A percentile compares a stretch with the other conserved stretches of the same genome.
Conservation (phyloP, 139 green algal genomes). For the Zygnema cylindricum region DNA sequence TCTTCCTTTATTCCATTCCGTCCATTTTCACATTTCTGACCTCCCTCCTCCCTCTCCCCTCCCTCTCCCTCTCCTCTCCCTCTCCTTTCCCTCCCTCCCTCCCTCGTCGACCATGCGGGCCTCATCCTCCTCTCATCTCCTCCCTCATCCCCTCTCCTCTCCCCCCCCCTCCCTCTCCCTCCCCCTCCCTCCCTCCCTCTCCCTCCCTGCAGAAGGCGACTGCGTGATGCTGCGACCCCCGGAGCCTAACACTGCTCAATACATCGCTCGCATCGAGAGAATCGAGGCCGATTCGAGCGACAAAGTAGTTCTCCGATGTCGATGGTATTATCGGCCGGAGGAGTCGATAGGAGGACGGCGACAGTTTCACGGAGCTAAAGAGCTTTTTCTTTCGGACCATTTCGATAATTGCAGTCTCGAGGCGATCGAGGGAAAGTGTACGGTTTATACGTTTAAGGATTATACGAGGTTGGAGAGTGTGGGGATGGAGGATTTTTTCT, state of each 20-base stretch:
- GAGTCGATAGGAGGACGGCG: constrained; percentile 76
- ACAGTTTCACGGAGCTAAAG: constrained; percentile 77
- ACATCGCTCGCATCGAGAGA: constrained; percentile 43
- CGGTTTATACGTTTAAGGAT: constrained; percentile 70
- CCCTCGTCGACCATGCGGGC: no score
- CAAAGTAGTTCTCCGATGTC: constrained; percentile 60
- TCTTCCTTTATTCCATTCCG: no score
- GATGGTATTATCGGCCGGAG: constrained; percentile 86
- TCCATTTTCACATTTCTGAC: no score
- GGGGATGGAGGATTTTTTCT: constrained; percentile 73
- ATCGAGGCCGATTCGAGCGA: constrained; percentile 22
- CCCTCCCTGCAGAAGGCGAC: constrained; percentile 35
- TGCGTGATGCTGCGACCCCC: constrained; percentile 49
- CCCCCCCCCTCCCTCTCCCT: no score
- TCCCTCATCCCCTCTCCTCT: no score
- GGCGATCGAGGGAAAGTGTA: constrained; percentile 69
- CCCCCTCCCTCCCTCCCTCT: no score
- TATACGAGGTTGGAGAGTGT: constrained; percentile 71
- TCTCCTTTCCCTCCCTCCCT: no score
- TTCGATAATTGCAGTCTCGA: constrained; percentile 65
- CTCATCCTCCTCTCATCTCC: no score
- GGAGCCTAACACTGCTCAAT: constrained; percentile 44
- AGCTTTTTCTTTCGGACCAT: constrained; percentile 81
- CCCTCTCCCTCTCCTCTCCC: no score
- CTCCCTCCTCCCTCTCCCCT: no score